Evolutionary conservation across 495 filamentous ascomycete species (phyloP), one percentile per base, ranked within the genome.

Genomic region (Penicillium simplicissimum): DNA sequence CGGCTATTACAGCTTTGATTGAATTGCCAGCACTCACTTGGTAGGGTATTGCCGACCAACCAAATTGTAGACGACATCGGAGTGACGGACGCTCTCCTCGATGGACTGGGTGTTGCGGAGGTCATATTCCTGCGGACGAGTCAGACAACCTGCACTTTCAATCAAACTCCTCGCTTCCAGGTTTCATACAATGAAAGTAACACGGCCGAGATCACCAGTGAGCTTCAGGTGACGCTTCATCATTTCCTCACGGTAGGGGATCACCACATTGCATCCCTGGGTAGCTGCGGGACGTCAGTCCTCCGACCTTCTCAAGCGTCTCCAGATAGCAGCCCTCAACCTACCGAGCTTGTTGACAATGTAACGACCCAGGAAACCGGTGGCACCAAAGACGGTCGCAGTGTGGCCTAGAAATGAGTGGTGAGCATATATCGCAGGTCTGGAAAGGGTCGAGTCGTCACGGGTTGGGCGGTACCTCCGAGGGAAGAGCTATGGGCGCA

Each of bases 241-340:
- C 93, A 97, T 97, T 79, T 98, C 96, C 80, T 99, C 95, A 35
- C 95, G 88, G 84, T 86, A 99, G 48, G 95, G 95, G 59, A 98
- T 74, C 48, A 99, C 85, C 48, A 98, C 94, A 49, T 88, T 96
- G 76, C 91, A 95, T 88, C 94, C 94, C 77, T 89, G 84, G 61
- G 88, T 85, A 69, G 93, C 94, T 97, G 67, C 69, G 60, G 53
- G 58, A 56, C 38, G 71, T 84, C 57, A 84, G 74, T 69, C 21
- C n/a, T 36, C 51, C 43, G 11, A 52, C 37, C 23, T 45, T 60
- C 63, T 40, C 40, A 57, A 52, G 60, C 63, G 64, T 64, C 35
- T 55, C 52, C 13, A 17, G 51, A 7, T 33, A 17, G 6, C n/a
- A 14, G 14, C 43, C 42, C 51, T 45, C 33, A 31, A 70, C 84